Conservation (phyloP, 306 rosid species). For the Cicer arietinum region DNA sequence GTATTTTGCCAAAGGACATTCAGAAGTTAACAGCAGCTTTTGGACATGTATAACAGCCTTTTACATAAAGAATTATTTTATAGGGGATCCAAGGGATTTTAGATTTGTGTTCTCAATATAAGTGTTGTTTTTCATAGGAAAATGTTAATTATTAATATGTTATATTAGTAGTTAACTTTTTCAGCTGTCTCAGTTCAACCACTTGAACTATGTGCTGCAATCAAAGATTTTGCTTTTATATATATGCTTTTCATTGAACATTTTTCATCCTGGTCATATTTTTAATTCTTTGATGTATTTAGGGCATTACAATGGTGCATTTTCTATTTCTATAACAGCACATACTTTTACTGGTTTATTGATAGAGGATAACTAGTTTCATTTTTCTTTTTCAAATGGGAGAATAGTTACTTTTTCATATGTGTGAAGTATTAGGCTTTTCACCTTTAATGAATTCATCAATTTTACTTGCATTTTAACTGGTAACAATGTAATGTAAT, state of each 20-base stretch:
- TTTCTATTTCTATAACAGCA: slow-evolving; percentile 44
- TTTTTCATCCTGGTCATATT: slow-evolving; percentile 45
- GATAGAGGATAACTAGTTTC: slow-evolving; percentile 1
- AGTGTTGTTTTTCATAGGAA: slow-evolving; percentile 1
- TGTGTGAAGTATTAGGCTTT: background rate
- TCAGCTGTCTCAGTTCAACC: too few relatives aligned
- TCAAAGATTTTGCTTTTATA: slow-evolving; percentile 51
- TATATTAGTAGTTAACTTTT: too few relatives aligned
- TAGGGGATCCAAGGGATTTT: slow-evolving; percentile 15
- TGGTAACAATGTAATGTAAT: background rate
- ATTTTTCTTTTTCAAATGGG: background rate
- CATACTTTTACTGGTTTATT: slow-evolving; percentile 13
- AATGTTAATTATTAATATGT: too few relatives aligned
- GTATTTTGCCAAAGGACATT: slow-evolving; percentile 48
- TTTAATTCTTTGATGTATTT: background rate
- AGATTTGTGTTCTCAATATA: slow-evolving; percentile 37
- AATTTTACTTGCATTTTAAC: background rate
- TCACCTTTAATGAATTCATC: background rate
- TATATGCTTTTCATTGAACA: slow-evolving; percentile 43
- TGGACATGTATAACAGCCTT: slow-evolving; percentile 54
- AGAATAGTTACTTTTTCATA: background rate
- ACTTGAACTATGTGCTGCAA: too few relatives aligned
- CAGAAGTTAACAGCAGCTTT: slow-evolving; percentile 57
- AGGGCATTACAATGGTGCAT: slow-evolving; percentile 38
- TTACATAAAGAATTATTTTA: slow-evolving; percentile 25